These are phyloP conservation scores for Acacia acuminata DNA, from an alignment of 306 rosid genomes.

Conservation along the genomic window DNA sequence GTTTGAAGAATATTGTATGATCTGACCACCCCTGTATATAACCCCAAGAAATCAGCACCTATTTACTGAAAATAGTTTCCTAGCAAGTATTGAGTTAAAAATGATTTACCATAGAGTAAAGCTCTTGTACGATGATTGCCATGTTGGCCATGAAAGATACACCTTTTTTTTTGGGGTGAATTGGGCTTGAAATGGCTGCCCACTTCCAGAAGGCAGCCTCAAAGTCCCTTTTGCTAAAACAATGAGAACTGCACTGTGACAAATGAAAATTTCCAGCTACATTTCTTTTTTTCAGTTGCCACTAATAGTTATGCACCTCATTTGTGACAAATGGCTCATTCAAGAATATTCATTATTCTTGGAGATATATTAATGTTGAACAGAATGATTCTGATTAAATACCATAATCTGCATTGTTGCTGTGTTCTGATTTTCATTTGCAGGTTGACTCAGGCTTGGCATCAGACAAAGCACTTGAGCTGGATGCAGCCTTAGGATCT, in stretches of 20 bases:
- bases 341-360: not conserved
- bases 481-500: constrained; percentile 90
- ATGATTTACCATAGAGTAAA: not conserved
- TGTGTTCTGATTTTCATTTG: constrained; percentile 26
- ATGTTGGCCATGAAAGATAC: not conserved
- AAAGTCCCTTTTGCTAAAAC: not conserved
- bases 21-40: no score
- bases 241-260: not conserved
- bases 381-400: not conserved
- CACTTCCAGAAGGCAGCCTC: no score
- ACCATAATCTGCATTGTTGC: constrained; percentile 24
- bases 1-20: no score
- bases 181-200: not conserved
- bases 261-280: not conserved
- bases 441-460: constrained; percentile 82
- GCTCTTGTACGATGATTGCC: not conserved
- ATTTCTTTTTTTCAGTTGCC: not conserved
- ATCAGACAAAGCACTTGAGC: constrained; percentile 90
- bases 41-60: not conserved
- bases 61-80: not conserved
- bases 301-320: constrained; percentile 1
- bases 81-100: not conserved
- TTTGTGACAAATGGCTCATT: constrained; percentile 23
- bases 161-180: not conserved
- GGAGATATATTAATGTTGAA: not conserved